Conservation (phyloP, 2,329 filamentous ascomycete species). For the Thelonectria olida region DNA sequence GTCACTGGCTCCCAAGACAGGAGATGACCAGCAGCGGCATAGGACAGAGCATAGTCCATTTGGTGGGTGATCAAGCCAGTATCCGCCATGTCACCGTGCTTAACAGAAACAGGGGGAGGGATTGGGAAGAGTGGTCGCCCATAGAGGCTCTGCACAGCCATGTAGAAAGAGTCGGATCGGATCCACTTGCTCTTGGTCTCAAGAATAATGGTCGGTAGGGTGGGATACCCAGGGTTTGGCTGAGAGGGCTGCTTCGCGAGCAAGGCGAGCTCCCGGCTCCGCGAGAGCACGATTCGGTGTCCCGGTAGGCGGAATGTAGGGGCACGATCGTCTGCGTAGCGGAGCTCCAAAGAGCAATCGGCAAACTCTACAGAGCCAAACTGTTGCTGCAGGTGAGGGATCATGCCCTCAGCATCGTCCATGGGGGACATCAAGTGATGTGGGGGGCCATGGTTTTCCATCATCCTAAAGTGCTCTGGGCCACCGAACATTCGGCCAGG, state of each 20-base stretch:
- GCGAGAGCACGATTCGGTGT: constrained; percentile 65
- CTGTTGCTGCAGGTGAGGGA: constrained; percentile 51
- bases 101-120: constrained; percentile 39
- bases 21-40: constrained; percentile 69
- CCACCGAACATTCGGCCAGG: constrained; percentile 44
- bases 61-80: constrained; percentile 53
- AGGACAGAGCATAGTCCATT: constrained; percentile 68
- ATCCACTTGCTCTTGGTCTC: constrained; percentile 62
- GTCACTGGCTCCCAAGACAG: constrained; percentile 65
- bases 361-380: constrained; percentile 45
- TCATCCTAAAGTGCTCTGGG: constrained; percentile 45
- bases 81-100: constrained; percentile 45
- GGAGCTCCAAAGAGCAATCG: constrained; percentile 59
- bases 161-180: constrained; percentile 64
- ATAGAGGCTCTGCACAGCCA: constrained; percentile 66
- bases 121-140: constrained; percentile 59
- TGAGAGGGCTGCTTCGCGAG: constrained; percentile 44
- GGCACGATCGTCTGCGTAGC: constrained; percentile 50
- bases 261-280: constrained; percentile 51
- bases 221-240: constrained; percentile 36
- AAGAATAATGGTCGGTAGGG: constrained; percentile 49
- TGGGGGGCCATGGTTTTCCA: constrained; percentile 42
- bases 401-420: constrained; percentile 49
- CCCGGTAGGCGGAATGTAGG: constrained; percentile 50
- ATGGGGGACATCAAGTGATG: constrained; percentile 39